Evolutionary conservation across 768 basidiomycete species (phyloP), one percentile per base, ranked within the genome.

Genomic region (Tulasnella sp.): DNA sequence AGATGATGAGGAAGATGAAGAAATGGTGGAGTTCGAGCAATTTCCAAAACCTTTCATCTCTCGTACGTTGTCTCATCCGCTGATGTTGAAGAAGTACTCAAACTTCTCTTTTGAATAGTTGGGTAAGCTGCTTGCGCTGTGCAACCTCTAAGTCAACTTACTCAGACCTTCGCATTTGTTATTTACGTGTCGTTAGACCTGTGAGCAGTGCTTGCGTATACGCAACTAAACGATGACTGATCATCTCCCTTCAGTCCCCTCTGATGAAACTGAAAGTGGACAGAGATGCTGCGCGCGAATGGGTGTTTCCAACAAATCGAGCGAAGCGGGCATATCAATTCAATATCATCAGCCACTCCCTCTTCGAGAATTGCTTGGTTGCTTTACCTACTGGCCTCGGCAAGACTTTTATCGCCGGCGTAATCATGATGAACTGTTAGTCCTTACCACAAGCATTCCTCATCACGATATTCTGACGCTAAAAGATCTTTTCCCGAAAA

Each of bases 391-490:
- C 96, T 0, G 96, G 96, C 47, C 74, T 98, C 11, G 96, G 96
- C 15, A 99, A 99, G 73, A 99, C 96, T 0, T 98, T 99, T 67
- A 87, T 99, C 61, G 96, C 96, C 3, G 93, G 95, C 0, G 91
- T 90, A 2, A 80, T 99, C 21, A 97, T 99, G 95, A 73, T 94
- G 27, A 95, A 94, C 67, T 95, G 91, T 91, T 66, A 66, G n/a
- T n/a, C n/a, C n/a, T n/a, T n/a, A n/a, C n/a, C n/a, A n/a, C n/a
- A n/a, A n/a, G n/a, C n/a, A n/a, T n/a, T n/a, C n/a, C n/a, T n/a
- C n/a, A n/a, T n/a, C n/a, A n/a, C n/a, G n/a, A n/a, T n/a, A n/a
- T n/a, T n/a, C n/a, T n/a, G n/a, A n/a, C n/a, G 51, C 19, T 24
- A 24, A 34, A 24, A 29, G 58, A 64, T 66, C 61, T 63, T 60